These are phyloP conservation scores for Hypoxylon sp. DNA, from an alignment of 2,329 filamentous ascomycete genomes.

Conservation along the genomic window DNA sequence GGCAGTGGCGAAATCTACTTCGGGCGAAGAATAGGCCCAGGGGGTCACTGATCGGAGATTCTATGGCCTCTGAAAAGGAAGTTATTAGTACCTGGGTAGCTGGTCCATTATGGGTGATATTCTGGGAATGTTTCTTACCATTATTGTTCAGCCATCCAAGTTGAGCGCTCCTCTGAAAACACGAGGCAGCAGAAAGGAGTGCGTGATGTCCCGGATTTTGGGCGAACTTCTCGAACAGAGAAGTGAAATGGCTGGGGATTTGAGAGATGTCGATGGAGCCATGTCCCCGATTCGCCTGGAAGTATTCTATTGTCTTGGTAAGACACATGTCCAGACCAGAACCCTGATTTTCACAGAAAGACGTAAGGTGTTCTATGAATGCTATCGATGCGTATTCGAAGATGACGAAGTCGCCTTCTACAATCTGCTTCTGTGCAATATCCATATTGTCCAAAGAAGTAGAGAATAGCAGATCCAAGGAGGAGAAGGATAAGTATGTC, in stretches of 20 bases:
- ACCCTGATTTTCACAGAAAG: background rate
- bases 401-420: conserved; percentile 18
- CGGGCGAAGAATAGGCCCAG: conserved; percentile 8
- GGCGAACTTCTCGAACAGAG: conserved; percentile 3
- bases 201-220: background rate
- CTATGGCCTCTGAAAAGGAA: background rate
- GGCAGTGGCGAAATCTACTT: conserved; percentile 2
- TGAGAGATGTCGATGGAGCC: background rate
- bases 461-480: conserved; percentile 11
- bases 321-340: background rate
- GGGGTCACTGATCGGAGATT: conserved; percentile 4
- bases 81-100: background rate
- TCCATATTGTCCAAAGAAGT: background rate
- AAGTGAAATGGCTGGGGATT: background rate
- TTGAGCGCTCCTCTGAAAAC: conserved; percentile 1
- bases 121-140: background rate
- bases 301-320: background rate
- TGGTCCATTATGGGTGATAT: background rate
- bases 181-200: background rate
- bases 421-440: background rate
- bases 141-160: background rate
- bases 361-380: conserved; percentile 20
- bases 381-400: conserved; percentile 20
- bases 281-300: conserved; percentile 4
- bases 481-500: conserved; percentile 21